Evolutionary conservation across 1,284 basidiomycete species (phyloP), one percentile per base, ranked within the genome.

Genomic region (Phaffia rhodozyma): DNA sequence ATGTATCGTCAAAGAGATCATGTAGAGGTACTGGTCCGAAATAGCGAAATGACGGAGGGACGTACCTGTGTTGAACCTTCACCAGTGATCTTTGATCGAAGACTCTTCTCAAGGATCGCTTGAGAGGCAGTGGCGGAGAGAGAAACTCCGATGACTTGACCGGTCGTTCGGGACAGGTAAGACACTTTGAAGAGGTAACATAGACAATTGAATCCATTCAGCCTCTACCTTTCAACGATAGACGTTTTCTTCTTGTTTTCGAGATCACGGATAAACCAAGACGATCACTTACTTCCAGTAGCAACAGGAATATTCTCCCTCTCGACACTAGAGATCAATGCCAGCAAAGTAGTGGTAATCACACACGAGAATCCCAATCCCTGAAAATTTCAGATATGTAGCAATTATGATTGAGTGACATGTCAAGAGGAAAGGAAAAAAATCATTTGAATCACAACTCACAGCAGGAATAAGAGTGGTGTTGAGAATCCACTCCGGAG

Each of bases 101-200:
- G 77, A 71, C 86, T 83, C 57, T 78, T 75, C 27, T 85, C 76
- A 54, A 93, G 79, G 38, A 91, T 79, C 5, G 83, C 82, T 75
- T 93, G 91, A 29, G 89, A 78, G 52, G 92, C 75, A 1, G 88
- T 86, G 38, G 88, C 88, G 67, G 86, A 86, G 55, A 92, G 77
- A 69, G 87, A 86, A 60, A 93, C 91, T 57, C 90, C 90, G 55
- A 93, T 80, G 25, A 91, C 91, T 77, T 93, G 91, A 20, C 91
- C 91, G 16, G 88, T 89, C 5, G 89, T 91, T 69, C 90, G 80
- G 78, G 91, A 91, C 58, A 92, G 79, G 76, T 93, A 93, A 29
- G 88, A 89, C 69, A 92, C 89, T 92, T 70, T 48, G 32, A 32
- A 4, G 34, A 32, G 11, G 52, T 23, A 55, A 23, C 16, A 55